phyloP scores from a whole-genome alignment of 169 alveolate genomes.

The Cryptosporidium canis region DNA sequence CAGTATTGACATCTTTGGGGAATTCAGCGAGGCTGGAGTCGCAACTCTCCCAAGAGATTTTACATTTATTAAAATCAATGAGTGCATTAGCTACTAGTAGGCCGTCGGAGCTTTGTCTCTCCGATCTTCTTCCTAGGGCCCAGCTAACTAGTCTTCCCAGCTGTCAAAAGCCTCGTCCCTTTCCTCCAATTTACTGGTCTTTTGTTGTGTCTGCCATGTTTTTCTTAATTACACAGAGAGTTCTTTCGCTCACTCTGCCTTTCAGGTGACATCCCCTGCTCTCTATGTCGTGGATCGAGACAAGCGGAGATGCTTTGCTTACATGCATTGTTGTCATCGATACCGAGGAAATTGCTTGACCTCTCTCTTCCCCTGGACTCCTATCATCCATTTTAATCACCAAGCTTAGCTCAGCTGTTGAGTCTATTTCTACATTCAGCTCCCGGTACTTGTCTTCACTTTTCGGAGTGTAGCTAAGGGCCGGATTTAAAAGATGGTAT shows the following conservation, averaged over 20 bases:
- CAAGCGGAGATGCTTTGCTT: conserved; percentile 58
- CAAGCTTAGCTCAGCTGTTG: conserved; percentile 25
- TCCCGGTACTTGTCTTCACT: not conserved
- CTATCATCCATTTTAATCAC: not conserved
- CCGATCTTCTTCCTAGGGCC: not conserved
- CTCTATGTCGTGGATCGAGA: conserved; percentile 24
- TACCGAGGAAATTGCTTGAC: not conserved
- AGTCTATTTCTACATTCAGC: not conserved
- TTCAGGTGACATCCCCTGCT: conserved; percentile 4
- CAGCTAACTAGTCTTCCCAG: not conserved
- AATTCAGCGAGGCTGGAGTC: not conserved
- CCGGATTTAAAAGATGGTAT: conserved; percentile 35
- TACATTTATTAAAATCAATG: conserved; percentile 27
- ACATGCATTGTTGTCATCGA: conserved; percentile 42
- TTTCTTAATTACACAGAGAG: conserved; percentile 31
- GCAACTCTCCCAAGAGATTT: conserved; percentile 11
- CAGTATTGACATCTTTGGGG: conserved; percentile 25
- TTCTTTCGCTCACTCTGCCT: not conserved
- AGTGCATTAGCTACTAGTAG: conserved; percentile 3
- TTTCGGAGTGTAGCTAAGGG: conserved; percentile 9
- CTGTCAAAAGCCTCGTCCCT: not conserved
- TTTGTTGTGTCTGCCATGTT: conserved; percentile 44
- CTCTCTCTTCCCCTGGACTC: not conserved
- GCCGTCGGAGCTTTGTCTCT: not conserved
- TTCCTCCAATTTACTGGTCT: not conserved